phyloP scores from a whole-genome alignment of 352 stramenopile species.

The Plasmopara halstedii region DNA sequence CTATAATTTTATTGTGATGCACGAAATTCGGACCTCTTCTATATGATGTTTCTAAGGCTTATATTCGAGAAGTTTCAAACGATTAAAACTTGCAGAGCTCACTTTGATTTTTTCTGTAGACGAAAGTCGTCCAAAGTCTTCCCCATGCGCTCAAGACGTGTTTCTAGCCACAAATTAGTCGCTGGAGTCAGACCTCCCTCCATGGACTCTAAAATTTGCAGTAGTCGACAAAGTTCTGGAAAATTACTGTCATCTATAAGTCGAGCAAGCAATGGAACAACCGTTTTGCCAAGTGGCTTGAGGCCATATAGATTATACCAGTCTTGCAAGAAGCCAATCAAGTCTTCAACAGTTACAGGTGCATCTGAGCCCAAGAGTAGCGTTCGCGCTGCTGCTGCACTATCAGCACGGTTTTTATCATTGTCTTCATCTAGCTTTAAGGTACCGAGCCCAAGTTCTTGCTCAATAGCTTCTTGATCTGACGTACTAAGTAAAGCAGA shows the following conservation, averaged over 20 bases:
- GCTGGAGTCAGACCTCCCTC: conserved; percentile 52
- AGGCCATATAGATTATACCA: conserved; percentile 81
- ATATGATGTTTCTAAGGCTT: conserved; percentile 14
- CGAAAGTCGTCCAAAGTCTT: conserved; percentile 62
- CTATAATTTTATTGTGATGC: neutral
- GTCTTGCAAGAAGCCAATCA: conserved; percentile 74
- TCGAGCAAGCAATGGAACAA: conserved; percentile 59
- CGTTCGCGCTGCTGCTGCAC: conserved; percentile 5
- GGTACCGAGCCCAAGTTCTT: conserved; percentile 31
- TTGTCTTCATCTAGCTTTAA: conserved; percentile 39
- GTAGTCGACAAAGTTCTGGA: conserved; percentile 52
- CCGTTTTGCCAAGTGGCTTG: conserved; percentile 57
- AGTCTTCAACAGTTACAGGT: conserved; percentile 43
- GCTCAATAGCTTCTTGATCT: conserved; percentile 38
- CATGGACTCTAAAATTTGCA: conserved; percentile 77
- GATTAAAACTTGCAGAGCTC: too few species aligned
- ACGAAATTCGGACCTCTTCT: conserved; percentile 3
- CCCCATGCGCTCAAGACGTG: conserved; percentile 37
- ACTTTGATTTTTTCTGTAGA: conserved; percentile 10
- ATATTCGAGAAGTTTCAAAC: conserved; percentile 3
- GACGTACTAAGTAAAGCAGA: conserved; percentile 28
- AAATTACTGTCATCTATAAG: conserved; percentile 44
- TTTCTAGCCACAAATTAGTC: conserved; percentile 69
- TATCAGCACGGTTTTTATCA: conserved; percentile 20
- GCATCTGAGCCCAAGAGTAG: conserved; percentile 30